phyloP scores from a whole-genome alignment of 75 land plant genomes.

The Chamaecyparis obtusa region DNA sequence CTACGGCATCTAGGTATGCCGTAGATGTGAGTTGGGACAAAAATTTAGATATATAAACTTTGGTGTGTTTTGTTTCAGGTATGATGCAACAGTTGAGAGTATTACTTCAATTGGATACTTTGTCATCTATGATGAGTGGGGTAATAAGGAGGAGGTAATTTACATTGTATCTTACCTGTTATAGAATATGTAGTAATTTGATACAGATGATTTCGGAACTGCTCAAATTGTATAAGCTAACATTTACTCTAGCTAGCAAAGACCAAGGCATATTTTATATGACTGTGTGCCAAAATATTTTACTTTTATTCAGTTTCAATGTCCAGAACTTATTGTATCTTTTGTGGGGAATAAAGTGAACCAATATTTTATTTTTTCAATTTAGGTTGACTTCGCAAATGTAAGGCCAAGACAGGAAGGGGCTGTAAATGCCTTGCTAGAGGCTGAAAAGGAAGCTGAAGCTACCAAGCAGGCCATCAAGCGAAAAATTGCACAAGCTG shows the following conservation, averaged over 20 bases:
- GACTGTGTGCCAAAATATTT: neutral
- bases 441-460: constrained; percentile 91
- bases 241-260: neutral
- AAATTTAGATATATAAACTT: neutral
- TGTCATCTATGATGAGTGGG: constrained; percentile 86
- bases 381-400: constrained; percentile 85
- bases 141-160: constrained; percentile 92
- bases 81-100: constrained; percentile 82
- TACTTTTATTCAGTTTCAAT: neutral
- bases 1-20: neutral
- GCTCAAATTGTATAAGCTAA: neutral
- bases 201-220: neutral
- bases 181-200: neutral
- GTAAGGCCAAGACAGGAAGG: constrained; percentile 65
- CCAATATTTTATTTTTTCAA: neutral
- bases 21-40: neutral
- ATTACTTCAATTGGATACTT: constrained; percentile 78
- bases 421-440: constrained; percentile 58
- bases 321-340: neutral
- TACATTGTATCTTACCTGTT: neutral
- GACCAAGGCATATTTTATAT: neutral
- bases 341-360: neutral
- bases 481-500: constrained; percentile 84
- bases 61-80: constrained; percentile 60
- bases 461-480: constrained; percentile 87